Base-by-base conservation (phyloP, 352 stramenopile genomes). In the Pythium diclinum region DNA sequence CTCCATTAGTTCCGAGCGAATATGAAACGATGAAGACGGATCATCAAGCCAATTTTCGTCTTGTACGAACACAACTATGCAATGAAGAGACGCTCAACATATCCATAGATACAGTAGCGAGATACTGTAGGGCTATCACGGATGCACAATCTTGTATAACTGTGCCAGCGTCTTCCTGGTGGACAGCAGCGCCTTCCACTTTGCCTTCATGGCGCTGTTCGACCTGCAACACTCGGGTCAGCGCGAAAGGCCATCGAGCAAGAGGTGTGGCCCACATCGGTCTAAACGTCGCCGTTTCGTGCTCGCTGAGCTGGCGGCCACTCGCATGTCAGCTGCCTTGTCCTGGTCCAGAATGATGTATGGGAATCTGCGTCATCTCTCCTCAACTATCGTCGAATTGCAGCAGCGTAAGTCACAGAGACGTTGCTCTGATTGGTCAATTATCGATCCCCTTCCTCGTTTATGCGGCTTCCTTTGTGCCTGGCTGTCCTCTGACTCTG, bases 401-500 rank as follows among this genome's bases (percentile, higher is more conserved):
- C 23, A 44, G 30, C 8, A 9, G 9, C 23, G 53, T 59, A 34
- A 59, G 34, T 59, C 53, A 59, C 53, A 59, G 1, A 14, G 10
- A 19, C 32, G 32, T 19, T 9, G n/a, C 9, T 46, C 53, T 59
- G 53, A 59, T 59, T 59, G 53, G 53, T 32, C 53, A 25, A 17
- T 46, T 48, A 6, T 14, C n/a, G 36, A 42, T 57, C 51, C 51
- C 51, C 36, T 28, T 57, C 16, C 51, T 40, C 51, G 28, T 57
- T 56, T 56, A 16, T 23, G 17, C n/a, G 0, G n/a, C 14, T 1
- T 5, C 16, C 17, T 30, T 55, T 36, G 23, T 36, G 30, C 33
- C 16, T 58, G 52, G 14, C 17, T 38, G 14, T 13, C 25, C n/a
- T 63, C 42, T 33, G 40, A 46, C 16, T 63, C 56, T 63, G 57